Conservation (phyloP, 129 eudicot species). For the Cynara cardunculus region DNA sequence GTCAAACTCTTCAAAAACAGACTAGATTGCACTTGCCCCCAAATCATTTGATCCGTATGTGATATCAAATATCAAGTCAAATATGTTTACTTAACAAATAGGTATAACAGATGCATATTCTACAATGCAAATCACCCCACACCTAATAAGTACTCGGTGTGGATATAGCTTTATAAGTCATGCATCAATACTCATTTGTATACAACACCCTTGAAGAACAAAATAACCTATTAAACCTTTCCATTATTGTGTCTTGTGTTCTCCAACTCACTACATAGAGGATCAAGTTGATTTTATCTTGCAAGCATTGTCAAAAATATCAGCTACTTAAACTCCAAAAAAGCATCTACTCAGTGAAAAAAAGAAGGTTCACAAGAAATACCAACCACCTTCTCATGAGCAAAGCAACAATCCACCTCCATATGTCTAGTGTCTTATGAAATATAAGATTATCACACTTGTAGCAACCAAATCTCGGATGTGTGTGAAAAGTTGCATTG, state of each 20-base stretch:
- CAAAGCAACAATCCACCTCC: background rate
- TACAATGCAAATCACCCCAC: background rate
- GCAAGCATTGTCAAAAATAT: background rate
- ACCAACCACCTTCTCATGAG: background rate
- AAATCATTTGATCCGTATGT: no score
- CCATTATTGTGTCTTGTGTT: background rate
- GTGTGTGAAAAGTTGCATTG: background rate
- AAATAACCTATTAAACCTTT: background rate
- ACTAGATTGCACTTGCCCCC: background rate
- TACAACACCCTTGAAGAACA: background rate
- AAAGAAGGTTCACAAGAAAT: background rate
- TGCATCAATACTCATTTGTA: background rate
- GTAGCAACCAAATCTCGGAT: background rate
- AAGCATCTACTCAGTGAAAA: background rate
- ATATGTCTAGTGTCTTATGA: background rate
- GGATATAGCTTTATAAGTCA: background rate
- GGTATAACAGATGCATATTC: no score
- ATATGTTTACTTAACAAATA: no score
- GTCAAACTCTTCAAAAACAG: background rate
- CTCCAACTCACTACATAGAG: background rate
- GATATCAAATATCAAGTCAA: no score
- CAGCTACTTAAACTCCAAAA: background rate
- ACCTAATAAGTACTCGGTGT: background rate
- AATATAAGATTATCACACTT: background rate
- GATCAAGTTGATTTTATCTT: background rate